A percentile compares a stretch with the other conserved stretches of the same genome.
Evolutionary conservation across 805 yeast genomes (phyloP).

Genomic region (Blastobotrys americana): DNA sequence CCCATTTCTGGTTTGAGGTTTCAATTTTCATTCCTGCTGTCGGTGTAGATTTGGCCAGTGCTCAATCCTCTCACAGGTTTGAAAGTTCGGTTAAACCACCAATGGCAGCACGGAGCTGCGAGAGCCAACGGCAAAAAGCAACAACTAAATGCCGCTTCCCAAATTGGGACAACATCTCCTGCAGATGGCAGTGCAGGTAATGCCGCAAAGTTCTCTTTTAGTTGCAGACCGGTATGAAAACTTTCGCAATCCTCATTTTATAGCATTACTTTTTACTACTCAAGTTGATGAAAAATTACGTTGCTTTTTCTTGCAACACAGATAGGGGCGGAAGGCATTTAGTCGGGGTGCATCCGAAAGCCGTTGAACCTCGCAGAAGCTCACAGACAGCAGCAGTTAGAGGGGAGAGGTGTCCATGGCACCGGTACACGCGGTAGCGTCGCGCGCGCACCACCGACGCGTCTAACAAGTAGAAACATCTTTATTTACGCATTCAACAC

Average conservation of each 20-base stretch:
- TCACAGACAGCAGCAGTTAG: neutral
- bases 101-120: too few species aligned
- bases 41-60: too few species aligned
- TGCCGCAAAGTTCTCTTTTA: neutral
- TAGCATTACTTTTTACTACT: too few species aligned
- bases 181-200: too few species aligned
- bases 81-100: too few species aligned
- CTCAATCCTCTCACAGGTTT: too few species aligned
- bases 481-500: neutral
- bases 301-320: neutral
- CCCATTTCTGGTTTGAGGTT: too few species aligned
- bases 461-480: neutral
- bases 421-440: neutral
- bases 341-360: neutral
- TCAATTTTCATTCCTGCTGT: too few species aligned
- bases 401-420: neutral
- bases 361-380: neutral
- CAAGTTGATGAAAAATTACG: too few species aligned
- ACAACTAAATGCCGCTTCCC: neutral
- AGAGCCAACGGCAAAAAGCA: neutral
- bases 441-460: too few species aligned
- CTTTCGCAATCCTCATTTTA: too few species aligned
- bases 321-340: neutral
- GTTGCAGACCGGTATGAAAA: too few species aligned
- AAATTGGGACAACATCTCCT: neutral